Evolutionary conservation across 129 eudicot species (phyloP).

Genomic region (Mikania micrantha): DNA sequence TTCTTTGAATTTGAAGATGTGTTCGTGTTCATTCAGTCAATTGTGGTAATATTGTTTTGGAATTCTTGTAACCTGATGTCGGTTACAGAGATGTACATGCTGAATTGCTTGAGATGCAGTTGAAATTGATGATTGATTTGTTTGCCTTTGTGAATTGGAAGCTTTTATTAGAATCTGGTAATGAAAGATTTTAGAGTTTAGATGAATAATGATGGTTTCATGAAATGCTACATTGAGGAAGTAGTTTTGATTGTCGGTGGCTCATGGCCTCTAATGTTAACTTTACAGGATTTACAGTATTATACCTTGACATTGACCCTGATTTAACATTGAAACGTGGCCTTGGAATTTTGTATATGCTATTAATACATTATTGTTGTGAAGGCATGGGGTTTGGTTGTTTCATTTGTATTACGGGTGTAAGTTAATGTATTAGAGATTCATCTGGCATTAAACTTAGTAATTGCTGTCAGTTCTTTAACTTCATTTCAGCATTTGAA

Average conservation of each 20-base stretch:
- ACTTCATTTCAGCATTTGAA: background rate
- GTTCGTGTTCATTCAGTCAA: slow-evolving; percentile 5
- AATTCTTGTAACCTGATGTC: slow-evolving; percentile 3
- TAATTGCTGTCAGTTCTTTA: background rate
- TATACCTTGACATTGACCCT: background rate
- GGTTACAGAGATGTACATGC: background rate
- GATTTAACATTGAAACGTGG: background rate
- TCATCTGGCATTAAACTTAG: background rate
- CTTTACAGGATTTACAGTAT: no score
- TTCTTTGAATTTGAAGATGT: background rate
- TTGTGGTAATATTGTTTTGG: background rate
- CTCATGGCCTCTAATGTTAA: background rate
- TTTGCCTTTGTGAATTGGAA: background rate
- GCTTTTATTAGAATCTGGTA: background rate
- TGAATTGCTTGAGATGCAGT: background rate
- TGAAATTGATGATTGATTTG: background rate
- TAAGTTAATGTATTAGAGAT: background rate
- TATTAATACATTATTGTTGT: background rate
- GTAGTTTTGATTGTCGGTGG: background rate
- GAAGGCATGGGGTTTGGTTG: background rate
- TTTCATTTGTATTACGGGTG: background rate
- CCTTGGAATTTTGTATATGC: background rate
- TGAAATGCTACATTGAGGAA: background rate
- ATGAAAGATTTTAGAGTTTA: slow-evolving; percentile 6
- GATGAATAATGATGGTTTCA: background rate